Base-by-base conservation (phyloP, 2,329 filamentous ascomycete species). In the Myrmaecium sp. region DNA sequence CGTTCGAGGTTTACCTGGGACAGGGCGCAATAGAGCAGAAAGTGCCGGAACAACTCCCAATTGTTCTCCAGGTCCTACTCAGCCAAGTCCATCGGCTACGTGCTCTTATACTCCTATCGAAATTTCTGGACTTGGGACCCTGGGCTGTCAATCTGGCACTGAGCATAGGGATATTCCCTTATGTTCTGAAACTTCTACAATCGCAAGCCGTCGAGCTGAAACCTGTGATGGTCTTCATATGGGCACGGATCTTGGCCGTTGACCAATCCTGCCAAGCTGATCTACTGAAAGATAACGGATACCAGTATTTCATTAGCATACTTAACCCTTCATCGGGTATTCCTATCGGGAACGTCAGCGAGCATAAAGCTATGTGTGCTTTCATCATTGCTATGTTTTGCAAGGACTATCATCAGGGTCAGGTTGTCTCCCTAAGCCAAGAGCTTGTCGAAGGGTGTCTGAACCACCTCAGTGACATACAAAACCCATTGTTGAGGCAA, bases 211-310 rank as follows among this genome's bases (percentile, higher is more conserved):
- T 82, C 24, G 89, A 98, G 51, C 58, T 98, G 34, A 95, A 95
- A 46, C 86, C 89, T 0, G 84, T 95, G 33, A 95, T 98, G 89
- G 84, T 98, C 4, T 98, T 95, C 51, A 98, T 98, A 35, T 98
- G 89, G 89, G 84, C 89, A 5, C 71, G 89, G 25, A 82, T 98
- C 22, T 69, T 98, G 36, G 89, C 89, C 5, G 89, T 98, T 5
- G 89, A 98, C 44, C 74, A 89, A 32, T 81, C 80, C 1, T 94
- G 89, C 44, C 89, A 98, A 50, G 74, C 75, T 34, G 89, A 98
- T 49, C 61, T 98, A 8, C 71, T 95, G 40, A 95, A 95, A 53
- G 89, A 98, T 46, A 93, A 84, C 42, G 89, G 89, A 5, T 95
- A 93, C 45, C 81, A 82, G 42, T 98, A 98, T 55, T 98, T 98